Evolutionary conservation across 495 filamentous ascomycete species (phyloP), one percentile per base, ranked within the genome.

Genomic region (Clavariopsis aquatica): DNA sequence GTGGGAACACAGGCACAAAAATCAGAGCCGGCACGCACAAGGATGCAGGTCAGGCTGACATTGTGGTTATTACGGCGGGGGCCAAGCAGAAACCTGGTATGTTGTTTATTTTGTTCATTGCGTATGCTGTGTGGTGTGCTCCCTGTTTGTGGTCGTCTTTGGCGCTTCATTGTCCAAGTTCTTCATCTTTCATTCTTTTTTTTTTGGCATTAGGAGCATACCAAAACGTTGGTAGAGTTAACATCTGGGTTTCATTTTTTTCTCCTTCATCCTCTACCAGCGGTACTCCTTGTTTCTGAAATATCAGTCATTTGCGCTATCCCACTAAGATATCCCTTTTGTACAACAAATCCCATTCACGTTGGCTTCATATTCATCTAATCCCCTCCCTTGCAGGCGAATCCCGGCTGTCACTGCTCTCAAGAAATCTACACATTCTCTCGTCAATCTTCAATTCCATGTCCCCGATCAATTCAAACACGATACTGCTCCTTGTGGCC

Each of bases 41-140:
- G 19, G 80, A 82, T 41, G 79, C 78, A 5, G 70, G 75, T 28
- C 72, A 79, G 52, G 75, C 73, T 19, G 78, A 81, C 65, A 76
- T 82, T 22, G 71, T 82, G 23, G 72, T 81, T 36, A 74, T 81
- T 45, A 79, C 79, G 12, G 78, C 77, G 5, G 80, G 80, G 9
- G 77, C 80, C 1, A 80, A 77, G 56, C 74, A 74, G 56, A 66
- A 65, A 28, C 22, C 28, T 36, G 67, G 67, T 63, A 63, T 8
- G 62, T 45, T 49, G 12, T 24, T 53, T 41, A 12, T 28, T 13
- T 27, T 38, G 17, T 56, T n/a, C 57, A 15, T 29, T 38, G 12
- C 45, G 15, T 17, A 12, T 13, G 17, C 6, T 19, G n/a, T 9
- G 22, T 17, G 6, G 15, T 17, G 20, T 13, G 17, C 6, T 19